Conservation (phyloP, 257 asterid species). For the Primulina tabacum region DNA sequence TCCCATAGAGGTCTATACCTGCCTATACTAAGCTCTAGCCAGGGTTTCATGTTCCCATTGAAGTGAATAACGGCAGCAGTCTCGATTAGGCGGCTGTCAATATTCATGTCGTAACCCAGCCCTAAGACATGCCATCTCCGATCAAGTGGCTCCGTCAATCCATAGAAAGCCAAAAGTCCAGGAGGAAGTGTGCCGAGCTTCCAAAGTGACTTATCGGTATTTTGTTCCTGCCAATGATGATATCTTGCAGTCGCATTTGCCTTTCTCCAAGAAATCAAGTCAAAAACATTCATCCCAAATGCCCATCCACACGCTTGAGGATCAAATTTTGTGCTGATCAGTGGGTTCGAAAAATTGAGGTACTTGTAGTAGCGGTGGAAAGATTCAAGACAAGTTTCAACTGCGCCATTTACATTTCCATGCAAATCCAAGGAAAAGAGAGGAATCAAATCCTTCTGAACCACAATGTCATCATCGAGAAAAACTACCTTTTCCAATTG, state of each 20-base stretch:
- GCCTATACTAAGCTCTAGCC: conserved; percentile 50
- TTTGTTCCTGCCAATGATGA: conserved; percentile 53
- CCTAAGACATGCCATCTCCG: conserved; percentile 50
- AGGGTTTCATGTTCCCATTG: conserved; percentile 48
- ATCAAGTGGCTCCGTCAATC: conserved; percentile 43
- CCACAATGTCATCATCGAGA: conserved; percentile 49
- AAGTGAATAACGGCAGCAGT: conserved; percentile 48
- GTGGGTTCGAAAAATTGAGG: conserved; percentile 43
- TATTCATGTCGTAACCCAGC: conserved; percentile 40
- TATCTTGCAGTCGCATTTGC: conserved; percentile 46
- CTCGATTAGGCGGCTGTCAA: conserved; percentile 39
- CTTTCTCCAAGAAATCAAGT: conserved; percentile 48
- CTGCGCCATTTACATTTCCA: conserved; percentile 54
- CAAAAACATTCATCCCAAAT: conserved; percentile 48
- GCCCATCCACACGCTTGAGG: conserved; percentile 66
- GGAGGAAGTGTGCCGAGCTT: conserved; percentile 54
- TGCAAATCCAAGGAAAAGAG: conserved; percentile 40
- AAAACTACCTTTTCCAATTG: conserved; percentile 40
- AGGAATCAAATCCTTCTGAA: conserved; percentile 43
- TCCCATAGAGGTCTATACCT: conserved; percentile 50
- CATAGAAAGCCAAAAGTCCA: conserved; percentile 46
- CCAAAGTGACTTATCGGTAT: conserved; percentile 44
- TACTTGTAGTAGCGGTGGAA: conserved; percentile 50
- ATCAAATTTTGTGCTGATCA: conserved; percentile 42
- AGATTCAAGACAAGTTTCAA: conserved; percentile 51